Conservation (phyloP, 202 grass and related monocot genomes). For the Elaeis oleifera region DNA sequence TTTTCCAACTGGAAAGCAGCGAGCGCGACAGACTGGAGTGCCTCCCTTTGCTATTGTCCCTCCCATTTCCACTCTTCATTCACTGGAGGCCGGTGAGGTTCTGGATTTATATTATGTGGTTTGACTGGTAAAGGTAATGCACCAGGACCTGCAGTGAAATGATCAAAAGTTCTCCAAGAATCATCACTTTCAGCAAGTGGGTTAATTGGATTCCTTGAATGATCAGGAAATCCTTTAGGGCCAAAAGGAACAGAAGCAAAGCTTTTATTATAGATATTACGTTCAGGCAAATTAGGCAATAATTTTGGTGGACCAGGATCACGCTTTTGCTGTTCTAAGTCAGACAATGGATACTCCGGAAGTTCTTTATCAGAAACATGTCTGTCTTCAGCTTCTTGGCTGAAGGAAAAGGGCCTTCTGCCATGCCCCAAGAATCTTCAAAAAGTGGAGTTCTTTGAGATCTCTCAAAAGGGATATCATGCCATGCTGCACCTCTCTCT, state of each 20-base stretch:
- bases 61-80: slow-evolving; percentile 96
- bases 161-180: slow-evolving; percentile 30
- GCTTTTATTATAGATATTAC: slow-evolving; percentile 28
- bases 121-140: slow-evolving; percentile 24
- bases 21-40: slow-evolving; percentile 71
- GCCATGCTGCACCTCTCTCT: slow-evolving; percentile 40
- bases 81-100: slow-evolving; percentile 28
- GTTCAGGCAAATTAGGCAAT: slow-evolving; percentile 30
- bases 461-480: slow-evolving; percentile 47
- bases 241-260: slow-evolving; percentile 19
- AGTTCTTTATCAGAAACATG: slow-evolving; percentile 54
- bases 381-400: slow-evolving; percentile 41
- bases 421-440: slow-evolving; percentile 45
- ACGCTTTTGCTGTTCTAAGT: slow-evolving; percentile 39
- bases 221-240: slow-evolving; percentile 29
- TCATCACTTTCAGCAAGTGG: slow-evolving; percentile 38
- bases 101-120: slow-evolving; percentile 38
- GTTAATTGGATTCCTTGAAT: slow-evolving; percentile 37
- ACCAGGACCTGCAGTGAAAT: slow-evolving; percentile 29
- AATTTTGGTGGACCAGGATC: slow-evolving; percentile 29
- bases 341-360: slow-evolving; percentile 77
- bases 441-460: slow-evolving; percentile 38
- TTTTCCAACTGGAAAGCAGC: slow-evolving; percentile 89
- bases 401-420: slow-evolving; percentile 38
- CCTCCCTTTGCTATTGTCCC: slow-evolving; percentile 86